A percentile compares a stretch with the other conserved stretches of the same genome.
These are phyloP conservation scores for Petunia hybrid DNA, from an alignment of 305 asterid genomes.

Conservation along the genomic window DNA sequence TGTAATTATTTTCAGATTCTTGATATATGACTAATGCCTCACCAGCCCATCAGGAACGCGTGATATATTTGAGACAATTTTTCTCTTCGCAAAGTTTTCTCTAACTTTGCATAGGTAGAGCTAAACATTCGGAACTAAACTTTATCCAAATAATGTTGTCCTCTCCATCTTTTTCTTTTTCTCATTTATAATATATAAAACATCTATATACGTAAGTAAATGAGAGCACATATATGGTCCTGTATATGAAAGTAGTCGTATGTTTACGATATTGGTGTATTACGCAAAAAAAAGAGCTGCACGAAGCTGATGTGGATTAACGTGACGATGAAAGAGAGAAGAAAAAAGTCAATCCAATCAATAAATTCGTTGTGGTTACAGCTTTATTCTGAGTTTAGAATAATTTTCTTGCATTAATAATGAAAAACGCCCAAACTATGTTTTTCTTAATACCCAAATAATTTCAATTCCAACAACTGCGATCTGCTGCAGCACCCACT, in stretches of 20 bases:
- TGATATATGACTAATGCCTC: not conserved
- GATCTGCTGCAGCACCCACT: not conserved
- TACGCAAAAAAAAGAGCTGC: slow-evolving; percentile 3
- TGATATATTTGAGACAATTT: too few relatives aligned
- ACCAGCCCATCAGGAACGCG: not conserved
- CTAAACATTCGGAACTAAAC: too few relatives aligned
- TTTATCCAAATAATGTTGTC: too few relatives aligned
- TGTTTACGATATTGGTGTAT: not conserved
- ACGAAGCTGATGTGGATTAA: not conserved
- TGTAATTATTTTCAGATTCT: not conserved
- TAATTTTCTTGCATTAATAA: not conserved
- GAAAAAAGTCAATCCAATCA: slow-evolving; percentile 5
- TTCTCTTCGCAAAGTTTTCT: too few relatives aligned
- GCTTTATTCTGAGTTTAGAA: not conserved
- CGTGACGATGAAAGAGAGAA: not conserved
- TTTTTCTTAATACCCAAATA: not conserved
- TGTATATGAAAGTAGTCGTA: too few relatives aligned
- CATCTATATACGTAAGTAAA: too few relatives aligned
- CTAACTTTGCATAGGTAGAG: too few relatives aligned
- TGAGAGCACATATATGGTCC: too few relatives aligned
- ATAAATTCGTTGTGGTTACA: not conserved
- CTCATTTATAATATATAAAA: too few relatives aligned
- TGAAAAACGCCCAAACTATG: not conserved
- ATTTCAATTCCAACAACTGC: slow-evolving; percentile 5
- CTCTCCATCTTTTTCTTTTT: too few relatives aligned